Conservation (phyloP, 352 stramenopile genomes). For the Globisporangium sylvaticum region DNA sequence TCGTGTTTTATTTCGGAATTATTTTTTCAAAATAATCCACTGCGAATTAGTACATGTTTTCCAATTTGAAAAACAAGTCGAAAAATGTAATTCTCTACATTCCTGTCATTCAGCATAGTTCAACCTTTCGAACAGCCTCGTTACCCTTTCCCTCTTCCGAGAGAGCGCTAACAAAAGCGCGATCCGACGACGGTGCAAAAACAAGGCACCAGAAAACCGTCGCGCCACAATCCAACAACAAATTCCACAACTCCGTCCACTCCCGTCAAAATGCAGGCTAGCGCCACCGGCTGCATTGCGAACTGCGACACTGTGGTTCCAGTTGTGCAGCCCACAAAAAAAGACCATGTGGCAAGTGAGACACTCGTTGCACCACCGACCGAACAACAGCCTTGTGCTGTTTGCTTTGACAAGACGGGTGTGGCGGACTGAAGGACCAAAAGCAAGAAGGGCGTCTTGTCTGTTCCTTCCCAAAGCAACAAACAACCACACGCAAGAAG, state of each 20-base stretch:
- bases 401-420: background rate
- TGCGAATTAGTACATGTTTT: no score
- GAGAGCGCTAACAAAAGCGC: slow-evolving; percentile 1
- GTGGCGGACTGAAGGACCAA: background rate
- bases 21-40: no score
- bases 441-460: background rate
- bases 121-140: no score
- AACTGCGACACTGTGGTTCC: background rate
- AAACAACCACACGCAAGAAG: background rate
- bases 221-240: background rate
- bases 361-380: background rate
- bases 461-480: background rate
- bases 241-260: background rate
- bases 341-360: background rate
- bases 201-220: background rate
- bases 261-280: background rate
- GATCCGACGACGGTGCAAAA: background rate
- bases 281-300: background rate
- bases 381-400: background rate
- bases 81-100: no score
- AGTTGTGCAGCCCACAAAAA: background rate
- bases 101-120: no score
- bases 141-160: background rate
- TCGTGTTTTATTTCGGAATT: no score
- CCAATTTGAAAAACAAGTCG: no score